Base-by-base conservation (phyloP, 176 grass and related monocot genomes). In the Oryza australiensis region DNA sequence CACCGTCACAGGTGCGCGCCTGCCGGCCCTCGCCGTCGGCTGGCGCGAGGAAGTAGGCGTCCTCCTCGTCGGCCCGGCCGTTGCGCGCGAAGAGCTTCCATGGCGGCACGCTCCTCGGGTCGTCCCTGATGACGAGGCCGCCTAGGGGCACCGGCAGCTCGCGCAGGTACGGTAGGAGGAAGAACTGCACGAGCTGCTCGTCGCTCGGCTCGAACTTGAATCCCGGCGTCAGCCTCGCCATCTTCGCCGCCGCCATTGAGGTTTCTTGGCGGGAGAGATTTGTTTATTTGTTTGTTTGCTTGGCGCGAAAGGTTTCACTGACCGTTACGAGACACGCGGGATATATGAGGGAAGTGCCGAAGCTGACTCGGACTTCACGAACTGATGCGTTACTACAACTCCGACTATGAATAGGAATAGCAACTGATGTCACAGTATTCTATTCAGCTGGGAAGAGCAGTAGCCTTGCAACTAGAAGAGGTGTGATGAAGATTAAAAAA, bases 71-170 rank as follows among this genome's bases (percentile, higher is more conserved):
- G 67, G 0, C 13, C 1, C 3, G 75, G 29, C 28, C 55, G 14
- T 72, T 41, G 9, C 51, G 53, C 11, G 5, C 1, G 62, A 87
- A 67, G 46, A 87, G 85, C 22, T 76, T 12, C 77, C 62, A 87
- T 0, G 85, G 85, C 9, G 49, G 49, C 5, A 10, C 49, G 16
- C 18, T 55, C 16, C 18, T 40, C n/a, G 72, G 35, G 40, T 87
- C 51, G 62, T 66, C 64, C 14, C 69, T 37, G 38, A 81, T 3
- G 78, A 81, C 14, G 14, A 70, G 20, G 14, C 10, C 48, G 10
- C 41, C 60, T 3, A 65, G 0, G 37, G 38, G 2, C 20, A 9
- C 4, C 60, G 24, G 60, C 24, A 7, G 24, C 10, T n/a, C 22
- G 18, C 4, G 49, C 16, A 55, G 49, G 49, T 55, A 55, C 15